Base-by-base conservation (phyloP, 352 stramenopile species). In the Pythium myriotylum region DNA sequence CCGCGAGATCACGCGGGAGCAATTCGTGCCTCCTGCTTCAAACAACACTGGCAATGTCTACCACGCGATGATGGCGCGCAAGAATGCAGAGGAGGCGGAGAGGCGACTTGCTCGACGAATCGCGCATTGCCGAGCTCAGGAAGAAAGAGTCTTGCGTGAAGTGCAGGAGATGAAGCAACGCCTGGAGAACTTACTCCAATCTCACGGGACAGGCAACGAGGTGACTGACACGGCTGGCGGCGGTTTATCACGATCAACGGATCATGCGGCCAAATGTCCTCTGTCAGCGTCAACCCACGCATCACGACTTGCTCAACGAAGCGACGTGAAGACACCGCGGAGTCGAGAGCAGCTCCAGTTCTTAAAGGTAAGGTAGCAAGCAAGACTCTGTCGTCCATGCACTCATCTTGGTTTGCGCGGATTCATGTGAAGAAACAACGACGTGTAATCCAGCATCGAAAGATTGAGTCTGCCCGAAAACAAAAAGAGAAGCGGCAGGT, bases 401-500 rank as follows among this genome's bases (percentile, higher is more conserved):
- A 24, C 19, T 7, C 4, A 4, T 22, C 19, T 41, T 43, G 19
- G 35, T 6, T 3, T 46, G 29, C 14, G 5, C 22, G n/a, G 12
- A 8, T 7, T 35, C 27, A 16, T 47, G 43, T 42, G 23, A 56
- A 89, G 79, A 86, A 76, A 47, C 79, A 87, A 53, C 81, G 77
- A 16, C 69, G 62, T 24, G 46, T 75, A 26, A 68, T 86, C 1
- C 71, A 87, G 59, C 54, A 58, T 27, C 76, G 68, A 23, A 86
- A 83, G n/a, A 56, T 62, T 16, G 72, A 87, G 40, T 57, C 59
- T 7, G 77, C 77, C 26, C 70, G 71, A 5, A 53, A 73, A 17
- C 73, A 86, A 56, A 89, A 84, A 52, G 79, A 89, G 47, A 79
- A 66, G 42, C 65, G 40, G 4, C 71, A 87, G 73, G 79, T 86